Conservation (phyloP, 177 flowering plant species). For the Vitis hybrid region DNA sequence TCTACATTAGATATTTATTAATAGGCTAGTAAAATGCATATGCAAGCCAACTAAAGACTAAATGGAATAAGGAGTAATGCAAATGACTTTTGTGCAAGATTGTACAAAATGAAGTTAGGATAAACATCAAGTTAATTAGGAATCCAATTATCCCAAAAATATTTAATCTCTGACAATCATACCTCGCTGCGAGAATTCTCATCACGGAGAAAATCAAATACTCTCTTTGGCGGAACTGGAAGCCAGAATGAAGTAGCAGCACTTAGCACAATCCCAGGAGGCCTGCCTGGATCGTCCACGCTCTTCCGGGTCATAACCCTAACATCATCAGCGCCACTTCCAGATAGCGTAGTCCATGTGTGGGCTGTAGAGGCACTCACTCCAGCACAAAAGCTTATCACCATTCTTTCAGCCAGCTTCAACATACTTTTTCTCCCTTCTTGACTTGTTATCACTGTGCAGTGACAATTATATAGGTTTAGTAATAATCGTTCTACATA, state of each 20-base stretch:
- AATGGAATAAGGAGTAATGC: no score
- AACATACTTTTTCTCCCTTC: conserved; percentile 83
- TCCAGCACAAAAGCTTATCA: conserved; percentile 74
- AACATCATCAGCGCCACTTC: conserved; percentile 75
- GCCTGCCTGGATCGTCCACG: conserved; percentile 74
- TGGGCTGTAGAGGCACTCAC: conserved; percentile 81
- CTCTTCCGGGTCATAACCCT: conserved; percentile 83
- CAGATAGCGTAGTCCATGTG: conserved; percentile 77
- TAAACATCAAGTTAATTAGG: no score
- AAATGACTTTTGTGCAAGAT: no score
- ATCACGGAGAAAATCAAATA: conserved; percentile 82
- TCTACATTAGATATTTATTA: no score
- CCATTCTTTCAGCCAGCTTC: conserved; percentile 87
- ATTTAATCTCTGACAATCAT: neutral
- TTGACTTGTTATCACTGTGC: conserved; percentile 54
- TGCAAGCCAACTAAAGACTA: no score
- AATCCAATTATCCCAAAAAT: no score
- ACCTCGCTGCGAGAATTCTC: conserved; percentile 75
- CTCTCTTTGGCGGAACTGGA: conserved; percentile 61
- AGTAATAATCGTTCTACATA: neutral
- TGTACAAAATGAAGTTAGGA: no score
- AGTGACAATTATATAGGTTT: neutral
- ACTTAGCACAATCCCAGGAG: conserved; percentile 79
- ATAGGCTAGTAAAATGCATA: no score
- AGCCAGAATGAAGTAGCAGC: conserved; percentile 94